Base-by-base conservation (phyloP, 2,329 filamentous ascomycete genomes). In the Cryoendolithus antarcticus region DNA sequence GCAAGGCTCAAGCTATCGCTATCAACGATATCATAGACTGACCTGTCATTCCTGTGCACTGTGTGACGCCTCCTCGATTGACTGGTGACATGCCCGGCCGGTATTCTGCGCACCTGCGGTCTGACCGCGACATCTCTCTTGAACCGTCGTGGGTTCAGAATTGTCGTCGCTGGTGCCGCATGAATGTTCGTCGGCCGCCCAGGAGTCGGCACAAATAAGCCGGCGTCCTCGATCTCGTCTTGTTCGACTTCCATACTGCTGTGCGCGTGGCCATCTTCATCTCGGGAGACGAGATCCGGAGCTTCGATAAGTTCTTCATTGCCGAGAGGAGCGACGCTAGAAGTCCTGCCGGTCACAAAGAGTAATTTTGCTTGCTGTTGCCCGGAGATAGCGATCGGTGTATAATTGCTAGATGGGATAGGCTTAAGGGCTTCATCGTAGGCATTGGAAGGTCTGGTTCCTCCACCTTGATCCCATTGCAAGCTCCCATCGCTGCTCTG, bases 341-440 rank as follows among this genome's bases (percentile, higher is more conserved):
- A 33, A 3, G 7, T 10, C n/a, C 11, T 13, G 12, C 32, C 9
- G 12, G 19, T 33, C 30, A n/a, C 30, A 31, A 7, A 31, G 3
- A 31, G 30, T 6, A n/a, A 9, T 3, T 4, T 15, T 33, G 3
- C 7, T 4, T 10, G 32, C 34, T 2, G n/a, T 6, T 31, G 32
- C 11, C 15, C 39, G 39, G 9, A 37, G 43, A 9, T 30, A 21
- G 6, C 40, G 43, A 7, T 42, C 42, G 3, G 37, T 37, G 27
- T n/a, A n/a, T n/a, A n/a, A n/a, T n/a, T n/a, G n/a, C n/a, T n/a
- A n/a, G n/a, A n/a, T n/a, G n/a, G n/a, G n/a, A n/a, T n/a, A n/a
- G 7, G 40, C 44, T 4, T 40, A 42, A 12, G 42, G 42, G 11
- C 40, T 42, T 12, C 42, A 39, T 10, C 42, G 31, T 42, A 30